Base-by-base conservation (phyloP, 768 basidiomycete genomes). In the Rhodotorula taiwanensis region DNA sequence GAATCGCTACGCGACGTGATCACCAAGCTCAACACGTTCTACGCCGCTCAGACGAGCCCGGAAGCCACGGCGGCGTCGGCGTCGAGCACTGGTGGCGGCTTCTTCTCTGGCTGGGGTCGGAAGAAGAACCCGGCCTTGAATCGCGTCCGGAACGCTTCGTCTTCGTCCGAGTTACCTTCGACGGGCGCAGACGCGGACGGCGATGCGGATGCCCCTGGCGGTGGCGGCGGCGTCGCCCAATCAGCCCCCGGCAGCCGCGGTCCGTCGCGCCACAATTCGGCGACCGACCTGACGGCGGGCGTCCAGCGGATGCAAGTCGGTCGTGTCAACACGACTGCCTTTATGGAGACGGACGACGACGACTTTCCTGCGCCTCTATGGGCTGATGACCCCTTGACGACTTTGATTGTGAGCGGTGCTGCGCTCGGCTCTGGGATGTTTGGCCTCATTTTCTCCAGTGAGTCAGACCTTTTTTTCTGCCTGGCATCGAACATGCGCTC, bases 21-120 rank as follows among this genome's bases (percentile, higher is more conserved):
- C 41, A 43, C 43, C 30, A 62, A 51, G n/a, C 68, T 69, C 23
- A 69, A 69, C 60, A 48, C 54, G 2, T 30, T 51, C 50, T 69
- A 69, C 58, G 47, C 58, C 55, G 52, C 52, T 34, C 55, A 47
- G 36, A 52, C 53, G 14, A 28, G 57, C 6, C 10, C 41, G 0
- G 30, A 39, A 1, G 34, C 30, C 14, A 10, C 28, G 13, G 15
- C 30, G 3, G 18, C 42, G 47, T 33, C 21, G n/a, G 23, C 55
- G 2, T 49, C 58, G 23, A 14, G 30, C 8, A 44, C 44, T 36
- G 55, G 36, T 1, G 58, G 58, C 10, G 60, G 60, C 11, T 51
- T 58, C 57, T 44, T 69, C 47, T 50, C 56, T 2, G 47, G 54
- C 23, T 57, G 58, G 54, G 55, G 67, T 18, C 45, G 58, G 16